These are phyloP conservation scores for Talaromyces pinophilus DNA, from an alignment of 2,329 filamentous ascomycete genomes.

Conservation along the genomic window DNA sequence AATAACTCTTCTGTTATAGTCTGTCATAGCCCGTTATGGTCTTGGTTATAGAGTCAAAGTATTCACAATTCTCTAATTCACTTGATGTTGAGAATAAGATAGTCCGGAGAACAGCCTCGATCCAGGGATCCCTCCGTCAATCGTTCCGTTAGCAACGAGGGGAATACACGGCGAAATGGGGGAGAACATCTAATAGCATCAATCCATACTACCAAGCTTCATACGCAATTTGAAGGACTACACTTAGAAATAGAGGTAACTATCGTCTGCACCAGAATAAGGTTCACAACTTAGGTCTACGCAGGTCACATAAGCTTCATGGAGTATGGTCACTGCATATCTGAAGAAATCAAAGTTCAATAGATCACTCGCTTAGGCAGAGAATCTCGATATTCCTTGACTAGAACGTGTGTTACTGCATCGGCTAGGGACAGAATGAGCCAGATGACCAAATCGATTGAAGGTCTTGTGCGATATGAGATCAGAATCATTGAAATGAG, in stretches of 20 bases:
- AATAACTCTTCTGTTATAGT: not conserved
- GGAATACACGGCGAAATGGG: not conserved
- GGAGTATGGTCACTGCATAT: not conserved
- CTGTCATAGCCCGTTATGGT: not conserved
- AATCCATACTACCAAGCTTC: not conserved
- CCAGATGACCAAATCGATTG: not conserved
- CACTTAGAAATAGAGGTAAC: not conserved
- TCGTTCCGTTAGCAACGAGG: not conserved
- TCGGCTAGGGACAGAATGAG: not conserved
- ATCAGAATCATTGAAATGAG: not conserved
- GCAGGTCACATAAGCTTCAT: not conserved
- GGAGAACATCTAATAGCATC: not conserved
- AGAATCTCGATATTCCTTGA: not conserved
- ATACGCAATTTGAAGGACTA: not conserved
- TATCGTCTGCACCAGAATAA: not conserved
- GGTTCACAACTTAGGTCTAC: not conserved
- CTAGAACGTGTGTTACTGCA: not conserved
- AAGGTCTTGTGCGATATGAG: not conserved
- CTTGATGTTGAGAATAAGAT: not conserved
- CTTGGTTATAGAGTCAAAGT: not conserved
- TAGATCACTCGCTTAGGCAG: not conserved
- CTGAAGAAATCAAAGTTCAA: not conserved
- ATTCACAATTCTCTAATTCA: not conserved
- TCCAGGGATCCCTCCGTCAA: not conserved
- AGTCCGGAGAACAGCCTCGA: not conserved